A percentile compares a stretch with the other conserved stretches of the same genome.
Evolutionary conservation across 371 early-diverging fungal species (phyloP).

Genomic region (Capillidium rhysosporum): DNA sequence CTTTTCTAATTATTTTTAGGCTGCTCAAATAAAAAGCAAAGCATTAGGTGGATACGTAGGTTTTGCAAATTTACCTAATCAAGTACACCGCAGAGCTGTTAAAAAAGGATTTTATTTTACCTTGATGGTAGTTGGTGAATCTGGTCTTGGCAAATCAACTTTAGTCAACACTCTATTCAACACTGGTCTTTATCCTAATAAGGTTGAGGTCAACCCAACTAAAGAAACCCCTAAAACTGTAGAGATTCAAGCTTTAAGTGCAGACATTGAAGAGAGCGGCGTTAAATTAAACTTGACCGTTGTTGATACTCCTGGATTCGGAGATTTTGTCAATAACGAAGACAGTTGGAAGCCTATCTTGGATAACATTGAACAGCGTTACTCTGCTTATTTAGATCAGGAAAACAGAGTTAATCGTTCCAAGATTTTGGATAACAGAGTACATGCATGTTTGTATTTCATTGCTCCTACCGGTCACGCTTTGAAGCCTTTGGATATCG

Average conservation of each 20-base stretch:
- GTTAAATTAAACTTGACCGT: conserved; percentile 86
- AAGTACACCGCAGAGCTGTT: conserved; percentile 93
- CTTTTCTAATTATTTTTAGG: neutral
- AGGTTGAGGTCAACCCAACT: conserved; percentile 56
- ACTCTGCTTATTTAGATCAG: conserved; percentile 86
- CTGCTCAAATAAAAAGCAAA: conserved; percentile 26
- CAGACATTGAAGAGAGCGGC: conserved; percentile 72
- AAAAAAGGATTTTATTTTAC: conserved; percentile 99
- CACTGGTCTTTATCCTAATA: conserved; percentile 71
- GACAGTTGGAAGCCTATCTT: conserved; percentile 91
- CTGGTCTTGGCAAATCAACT: conserved; percentile 99
- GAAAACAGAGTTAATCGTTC: conserved; percentile 77
- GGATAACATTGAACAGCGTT: conserved; percentile 87
- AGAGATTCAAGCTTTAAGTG: conserved; percentile 79
- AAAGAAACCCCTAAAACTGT: conserved; percentile 82
- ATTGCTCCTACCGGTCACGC: conserved; percentile 91
- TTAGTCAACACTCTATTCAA: conserved; percentile 97
- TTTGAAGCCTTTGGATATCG: conserved; percentile 83
- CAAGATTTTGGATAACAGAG: conserved; percentile 73
- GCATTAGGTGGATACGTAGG: conserved; percentile 91
- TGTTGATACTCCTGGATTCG: conserved; percentile 88
- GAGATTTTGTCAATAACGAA: conserved; percentile 90
- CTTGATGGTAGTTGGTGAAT: conserved; percentile 94
- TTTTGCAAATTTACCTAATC: conserved; percentile 95
- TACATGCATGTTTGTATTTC: conserved; percentile 96